A percentile compares a stretch with the other conserved stretches of the same genome.
Conservation (phyloP, 2,329 filamentous ascomycete genomes). For the Boeremia lycopersici region DNA sequence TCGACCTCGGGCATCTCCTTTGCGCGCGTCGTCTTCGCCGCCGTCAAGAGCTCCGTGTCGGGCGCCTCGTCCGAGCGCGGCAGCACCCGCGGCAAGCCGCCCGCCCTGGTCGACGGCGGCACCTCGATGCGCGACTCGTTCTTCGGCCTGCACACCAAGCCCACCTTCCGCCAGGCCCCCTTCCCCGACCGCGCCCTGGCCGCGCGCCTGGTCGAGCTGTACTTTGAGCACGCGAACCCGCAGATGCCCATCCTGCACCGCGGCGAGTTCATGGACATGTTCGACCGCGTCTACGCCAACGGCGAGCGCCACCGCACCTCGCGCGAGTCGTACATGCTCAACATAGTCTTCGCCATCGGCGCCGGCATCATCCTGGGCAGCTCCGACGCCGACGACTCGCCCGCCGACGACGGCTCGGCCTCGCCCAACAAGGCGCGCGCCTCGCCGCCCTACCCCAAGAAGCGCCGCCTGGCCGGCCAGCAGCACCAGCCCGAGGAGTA, state of each 20-base stretch:
- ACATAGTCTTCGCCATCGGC: conserved; percentile 97
- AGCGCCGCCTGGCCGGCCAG: conserved; percentile 54
- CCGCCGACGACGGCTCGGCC: conserved; percentile 35
- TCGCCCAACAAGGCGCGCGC: conserved; percentile 35
- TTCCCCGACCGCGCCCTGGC: conserved; percentile 83
- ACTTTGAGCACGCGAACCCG: conserved; percentile 95
- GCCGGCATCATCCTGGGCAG: conserved; percentile 83
- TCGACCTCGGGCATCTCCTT: conserved; percentile 93
- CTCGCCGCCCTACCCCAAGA: conserved; percentile 46
- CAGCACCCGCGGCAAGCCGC: conserved; percentile 61
- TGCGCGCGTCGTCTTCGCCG: conserved; percentile 90
- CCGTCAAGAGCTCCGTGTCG: conserved; percentile 77
- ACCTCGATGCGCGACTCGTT: conserved; percentile 94
- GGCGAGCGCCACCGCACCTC: conserved; percentile 71
- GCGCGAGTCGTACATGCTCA: conserved; percentile 88
- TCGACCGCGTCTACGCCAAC: conserved; percentile 78
- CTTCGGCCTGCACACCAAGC: conserved; percentile 92
- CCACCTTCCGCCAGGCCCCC: conserved; percentile 80
- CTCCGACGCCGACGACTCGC: conserved; percentile 45
- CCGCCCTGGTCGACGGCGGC: conserved; percentile 60
- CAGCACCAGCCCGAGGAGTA: conserved; percentile 90
- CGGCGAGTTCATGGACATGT: conserved; percentile 85
- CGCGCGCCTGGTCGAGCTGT: conserved; percentile 74
- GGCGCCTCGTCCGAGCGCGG: conserved; percentile 65
- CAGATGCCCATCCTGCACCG: conserved; percentile 93